Evolutionary conservation across 495 filamentous ascomycete species (phyloP).

Genomic region (Neurospora discreta): DNA sequence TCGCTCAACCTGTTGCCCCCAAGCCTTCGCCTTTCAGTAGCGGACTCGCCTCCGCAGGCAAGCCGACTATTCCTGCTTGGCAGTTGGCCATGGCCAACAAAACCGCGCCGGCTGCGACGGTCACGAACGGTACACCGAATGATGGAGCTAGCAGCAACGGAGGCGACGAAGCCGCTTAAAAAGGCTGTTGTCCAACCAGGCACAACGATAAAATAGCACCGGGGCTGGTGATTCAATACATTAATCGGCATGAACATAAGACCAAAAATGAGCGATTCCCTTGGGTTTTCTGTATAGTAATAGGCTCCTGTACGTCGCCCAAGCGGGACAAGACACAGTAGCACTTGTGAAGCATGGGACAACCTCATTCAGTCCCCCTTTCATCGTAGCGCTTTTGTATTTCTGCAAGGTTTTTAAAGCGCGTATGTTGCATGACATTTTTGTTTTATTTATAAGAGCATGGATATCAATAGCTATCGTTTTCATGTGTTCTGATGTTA

Average conservation of each 20-base stretch:
- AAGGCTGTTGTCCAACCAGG: background rate
- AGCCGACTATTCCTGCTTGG: constrained; percentile 81
- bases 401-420: background rate
- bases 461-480: background rate
- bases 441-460: background rate
- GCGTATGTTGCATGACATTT: background rate
- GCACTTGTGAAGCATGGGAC: background rate
- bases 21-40: constrained; percentile 25
- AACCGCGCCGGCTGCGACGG: constrained; percentile 16
- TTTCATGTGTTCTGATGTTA: background rate
- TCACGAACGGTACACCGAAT: constrained; percentile 10
- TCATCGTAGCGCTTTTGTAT: background rate
- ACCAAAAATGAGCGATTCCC: background rate
- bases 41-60: constrained; percentile 24
- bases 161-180: constrained; percentile 9
- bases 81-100: constrained; percentile 65
- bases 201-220: background rate
- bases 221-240: background rate
- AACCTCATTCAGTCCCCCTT: background rate
- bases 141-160: constrained; percentile 11
- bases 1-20: constrained; percentile 11
- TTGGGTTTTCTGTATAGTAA: background rate
- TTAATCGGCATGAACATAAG: background rate
- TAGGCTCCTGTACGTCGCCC: background rate
- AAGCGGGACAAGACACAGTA: background rate